Evolutionary conservation across 2,329 filamentous ascomycete species (phyloP), one percentile per base, ranked within the genome.

Genomic region (Alternaria arborescens): DNA sequence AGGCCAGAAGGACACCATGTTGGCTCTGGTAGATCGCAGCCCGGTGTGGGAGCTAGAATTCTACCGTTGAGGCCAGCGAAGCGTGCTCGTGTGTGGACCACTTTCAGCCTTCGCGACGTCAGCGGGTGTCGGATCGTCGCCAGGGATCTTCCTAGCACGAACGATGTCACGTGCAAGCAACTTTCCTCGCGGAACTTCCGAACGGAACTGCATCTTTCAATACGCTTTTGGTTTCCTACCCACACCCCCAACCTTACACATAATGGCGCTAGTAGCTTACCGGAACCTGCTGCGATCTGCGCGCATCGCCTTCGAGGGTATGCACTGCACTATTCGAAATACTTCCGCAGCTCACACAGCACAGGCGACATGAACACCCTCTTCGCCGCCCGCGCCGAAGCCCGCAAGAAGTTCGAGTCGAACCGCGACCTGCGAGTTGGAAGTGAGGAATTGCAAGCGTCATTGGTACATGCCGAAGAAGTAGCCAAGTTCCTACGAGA

Each of bases 1-100:
- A 66, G 92, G 92, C 92, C 92, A 95, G 69, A 95, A 85, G 54
- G 89, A 92, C 72, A 94, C 90, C 92, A 95, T 95, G 46, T 8
- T 69, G 64, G 41, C 47, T 48, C 62, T 64, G 22, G 68, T 79
- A 67, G 57, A 60, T 44, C 58, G 52, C 65, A 69, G 67, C 73
- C 72, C 74, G 41, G 58, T 41, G 59, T 59, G 65, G 70, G 70
- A 73, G 71, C 71, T 61, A 47, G 54, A 58, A 34, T 41, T 60
- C 55, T 65, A 60, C 36, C 36, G 53, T 67, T 63, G 69, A 68
- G 68, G 67, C 63, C 69, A 68, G 61, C 56, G 55, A 62, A 62
- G 59, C 72, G 72, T 74, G 64, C 66, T 75, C 67, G 66, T 58
- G 68, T 71, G 70, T 55, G 61, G 52, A 57, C 51, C 46, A 50